A percentile compares a stretch with the other conserved stretches of the same genome.
Conservation (phyloP, 1,139 yeast genomes). For the Scheffersomyces quercinus region DNA sequence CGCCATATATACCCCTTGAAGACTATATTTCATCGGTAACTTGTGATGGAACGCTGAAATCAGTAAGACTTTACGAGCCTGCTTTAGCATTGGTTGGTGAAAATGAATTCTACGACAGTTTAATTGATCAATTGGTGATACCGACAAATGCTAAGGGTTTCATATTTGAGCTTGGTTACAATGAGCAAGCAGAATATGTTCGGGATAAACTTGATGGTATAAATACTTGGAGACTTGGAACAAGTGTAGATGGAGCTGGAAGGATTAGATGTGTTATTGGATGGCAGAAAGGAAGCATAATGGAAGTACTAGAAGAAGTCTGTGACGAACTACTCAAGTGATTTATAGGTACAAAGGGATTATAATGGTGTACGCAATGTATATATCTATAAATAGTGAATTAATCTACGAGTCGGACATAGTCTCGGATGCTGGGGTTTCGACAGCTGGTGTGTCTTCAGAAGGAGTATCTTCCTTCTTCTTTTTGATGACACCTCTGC, state of each 20-base stretch:
- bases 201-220: constrained; percentile 8
- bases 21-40: constrained; percentile 37
- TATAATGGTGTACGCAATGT: too few relatives aligned
- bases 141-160: constrained; percentile 40
- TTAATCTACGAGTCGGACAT: too few relatives aligned
- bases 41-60: constrained; percentile 46
- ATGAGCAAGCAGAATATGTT: constrained; percentile 33
- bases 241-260: constrained; percentile 27
- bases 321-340: too few relatives aligned
- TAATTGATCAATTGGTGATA: constrained; percentile 45
- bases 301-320: not conserved
- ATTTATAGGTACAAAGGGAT: too few relatives aligned
- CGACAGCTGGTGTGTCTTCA: not conserved
- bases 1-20: constrained; percentile 73
- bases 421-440: too few relatives aligned
- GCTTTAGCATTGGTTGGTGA: constrained; percentile 74
- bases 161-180: constrained; percentile 44
- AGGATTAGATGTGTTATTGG: constrained; percentile 44
- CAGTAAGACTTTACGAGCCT: constrained; percentile 79
- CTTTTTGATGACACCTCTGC: constrained; percentile 48
- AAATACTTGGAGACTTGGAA: constrained; percentile 29
- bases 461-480: constrained; percentile 16
- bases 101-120: constrained; percentile 63
- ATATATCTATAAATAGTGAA: too few relatives aligned
- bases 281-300: constrained; percentile 17